phyloP scores from a whole-genome alignment of 2,329 filamentous ascomycete genomes.

The Botrytis medusae region DNA sequence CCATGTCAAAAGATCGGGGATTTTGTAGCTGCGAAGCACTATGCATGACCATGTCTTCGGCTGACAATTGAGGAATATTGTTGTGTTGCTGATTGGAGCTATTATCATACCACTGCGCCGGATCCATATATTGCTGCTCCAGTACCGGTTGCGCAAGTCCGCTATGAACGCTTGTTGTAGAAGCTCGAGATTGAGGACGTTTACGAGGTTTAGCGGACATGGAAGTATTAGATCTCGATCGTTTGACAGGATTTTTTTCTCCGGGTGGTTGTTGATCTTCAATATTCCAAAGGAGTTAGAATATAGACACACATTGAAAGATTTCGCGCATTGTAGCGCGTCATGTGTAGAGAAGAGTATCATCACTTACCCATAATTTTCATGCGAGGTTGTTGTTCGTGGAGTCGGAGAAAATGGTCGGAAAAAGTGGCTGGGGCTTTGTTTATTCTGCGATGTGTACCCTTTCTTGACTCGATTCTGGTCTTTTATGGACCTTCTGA shows the following conservation, averaged over 20 bases:
- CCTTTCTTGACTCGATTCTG: constrained; percentile 5
- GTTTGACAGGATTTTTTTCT: constrained; percentile 42
- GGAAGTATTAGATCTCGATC: constrained; percentile 48
- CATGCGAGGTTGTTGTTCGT: constrained; percentile 21
- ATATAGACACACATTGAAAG: constrained; percentile 5
- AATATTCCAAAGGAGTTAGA: constrained; percentile 28
- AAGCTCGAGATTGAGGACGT: constrained; percentile 48
- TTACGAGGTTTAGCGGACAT: constrained; percentile 45
- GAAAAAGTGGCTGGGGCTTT: constrained; percentile 32
- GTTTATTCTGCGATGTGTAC: constrained; percentile 28
- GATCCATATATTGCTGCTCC: constrained; percentile 37
- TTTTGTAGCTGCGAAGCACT: constrained; percentile 56
- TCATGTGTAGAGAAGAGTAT: constrained; percentile 10
- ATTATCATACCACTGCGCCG: constrained; percentile 39
- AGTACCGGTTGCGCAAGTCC: constrained; percentile 35
- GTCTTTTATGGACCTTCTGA: not conserved
- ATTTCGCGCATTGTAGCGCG: constrained; percentile 17
- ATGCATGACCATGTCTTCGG: constrained; percentile 61
- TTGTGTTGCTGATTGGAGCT: constrained; percentile 35
- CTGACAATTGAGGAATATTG: constrained; percentile 46
- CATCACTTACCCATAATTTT: constrained; percentile 36
- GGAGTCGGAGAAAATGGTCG: constrained; percentile 13
- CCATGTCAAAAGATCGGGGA: constrained; percentile 50
- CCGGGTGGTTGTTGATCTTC: constrained; percentile 36
- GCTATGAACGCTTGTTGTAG: constrained; percentile 48